Conservation (phyloP, 2,329 filamentous ascomycete species). For the Curvularia verruculosa region DNA sequence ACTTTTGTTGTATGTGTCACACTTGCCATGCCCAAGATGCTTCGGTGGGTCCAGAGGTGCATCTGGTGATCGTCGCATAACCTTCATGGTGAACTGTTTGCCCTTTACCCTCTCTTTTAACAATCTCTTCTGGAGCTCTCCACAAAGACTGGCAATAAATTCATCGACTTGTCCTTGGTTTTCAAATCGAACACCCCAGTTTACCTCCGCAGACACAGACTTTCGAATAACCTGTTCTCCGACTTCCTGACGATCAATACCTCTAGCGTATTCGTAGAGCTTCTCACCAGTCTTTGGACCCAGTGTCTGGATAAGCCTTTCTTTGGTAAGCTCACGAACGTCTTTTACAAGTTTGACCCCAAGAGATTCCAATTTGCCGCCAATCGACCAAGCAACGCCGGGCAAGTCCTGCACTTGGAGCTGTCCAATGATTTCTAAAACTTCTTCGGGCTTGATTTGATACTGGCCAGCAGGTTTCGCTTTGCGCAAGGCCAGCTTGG, state of each 20-base stretch:
- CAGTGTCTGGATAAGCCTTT: constrained; percentile 72
- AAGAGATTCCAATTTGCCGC: constrained; percentile 85
- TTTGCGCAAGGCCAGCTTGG: constrained; percentile 86
- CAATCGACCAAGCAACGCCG: constrained; percentile 89
- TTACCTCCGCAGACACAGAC: constrained; percentile 95
- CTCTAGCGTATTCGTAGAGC: constrained; percentile 86
- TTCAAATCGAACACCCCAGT: constrained; percentile 96
- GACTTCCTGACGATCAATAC: constrained; percentile 84
- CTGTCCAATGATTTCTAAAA: constrained; percentile 76
- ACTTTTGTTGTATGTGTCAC: constrained; percentile 93
- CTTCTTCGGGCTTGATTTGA: constrained; percentile 81
- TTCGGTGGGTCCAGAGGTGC: constrained; percentile 91
- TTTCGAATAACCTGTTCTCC: constrained; percentile 86
- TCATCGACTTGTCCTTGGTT: constrained; percentile 92
- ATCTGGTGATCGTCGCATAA: constrained; percentile 86
- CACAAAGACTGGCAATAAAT: constrained; percentile 83
- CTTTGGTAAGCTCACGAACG: constrained; percentile 75
- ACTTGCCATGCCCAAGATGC: constrained; percentile 92
- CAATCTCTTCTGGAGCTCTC: constrained; percentile 81
- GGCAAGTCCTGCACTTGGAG: constrained; percentile 82
- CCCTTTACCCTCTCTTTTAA: constrained; percentile 86
- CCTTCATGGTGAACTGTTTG: constrained; percentile 87
- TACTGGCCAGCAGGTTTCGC: constrained; percentile 95
- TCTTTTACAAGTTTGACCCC: constrained; percentile 84
- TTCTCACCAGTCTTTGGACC: constrained; percentile 94